Conservation (phyloP, 2,329 filamentous ascomycete genomes). For the Fusarium austroafricanum region DNA sequence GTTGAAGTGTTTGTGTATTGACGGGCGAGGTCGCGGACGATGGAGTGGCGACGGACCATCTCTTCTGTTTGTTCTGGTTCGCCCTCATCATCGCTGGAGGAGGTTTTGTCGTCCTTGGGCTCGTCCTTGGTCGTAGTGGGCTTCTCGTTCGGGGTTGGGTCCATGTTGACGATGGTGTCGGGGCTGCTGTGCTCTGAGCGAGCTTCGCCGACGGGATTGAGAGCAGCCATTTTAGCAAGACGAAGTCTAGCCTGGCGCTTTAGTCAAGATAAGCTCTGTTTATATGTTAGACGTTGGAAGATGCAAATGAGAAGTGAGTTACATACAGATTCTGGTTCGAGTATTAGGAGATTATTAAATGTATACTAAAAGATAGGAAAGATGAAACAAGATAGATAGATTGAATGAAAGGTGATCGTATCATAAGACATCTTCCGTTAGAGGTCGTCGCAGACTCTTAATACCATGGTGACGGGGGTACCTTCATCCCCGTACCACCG, state of each 20-base stretch:
- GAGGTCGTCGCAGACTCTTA: conserved; percentile 28
- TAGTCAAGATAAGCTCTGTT: conserved; percentile 7
- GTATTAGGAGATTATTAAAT: conserved; percentile 20
- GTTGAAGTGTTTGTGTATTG: conserved; percentile 33
- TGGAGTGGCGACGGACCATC: conserved; percentile 36
- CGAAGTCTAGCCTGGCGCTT: conserved; percentile 2
- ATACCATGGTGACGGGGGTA: conserved; percentile 13
- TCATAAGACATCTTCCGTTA: not conserved
- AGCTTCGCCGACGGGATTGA: conserved; percentile 12
- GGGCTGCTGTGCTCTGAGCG: conserved; percentile 32
- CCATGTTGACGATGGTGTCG: conserved; percentile 32
- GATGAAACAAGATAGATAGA: not conserved
- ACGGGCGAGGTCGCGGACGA: conserved; percentile 35
- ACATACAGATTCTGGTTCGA: conserved; percentile 20
- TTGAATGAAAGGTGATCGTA: not conserved
- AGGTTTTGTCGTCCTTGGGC: conserved; percentile 3
- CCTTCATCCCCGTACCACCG: conserved; percentile 23
- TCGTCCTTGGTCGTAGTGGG: not conserved
- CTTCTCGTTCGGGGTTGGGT: conserved; percentile 28
- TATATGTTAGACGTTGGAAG: not conserved
- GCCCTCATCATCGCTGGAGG: conserved; percentile 20
- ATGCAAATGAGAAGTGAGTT: not conserved
- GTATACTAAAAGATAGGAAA: conserved; percentile 9
- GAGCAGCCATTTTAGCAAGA: conserved; percentile 31
- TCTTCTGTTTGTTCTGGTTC: conserved; percentile 13